Conservation (phyloP, 2,329 filamentous ascomycete species). For the Epichloe hybrida region DNA sequence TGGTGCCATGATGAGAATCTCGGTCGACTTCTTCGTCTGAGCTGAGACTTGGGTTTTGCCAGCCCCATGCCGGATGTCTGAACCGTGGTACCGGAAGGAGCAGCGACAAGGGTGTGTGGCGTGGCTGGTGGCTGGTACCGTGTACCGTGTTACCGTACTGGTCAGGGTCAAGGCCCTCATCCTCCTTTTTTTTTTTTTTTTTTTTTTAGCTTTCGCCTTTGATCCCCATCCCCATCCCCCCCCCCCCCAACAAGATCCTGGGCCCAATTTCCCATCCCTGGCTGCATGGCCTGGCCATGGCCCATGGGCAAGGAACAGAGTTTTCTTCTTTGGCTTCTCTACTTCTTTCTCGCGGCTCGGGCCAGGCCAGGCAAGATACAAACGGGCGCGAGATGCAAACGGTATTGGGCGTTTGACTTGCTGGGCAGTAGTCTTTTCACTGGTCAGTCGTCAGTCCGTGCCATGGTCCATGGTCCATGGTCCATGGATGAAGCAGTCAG, state of each 20-base stretch:
- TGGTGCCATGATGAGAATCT: background rate
- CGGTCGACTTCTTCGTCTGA: background rate
- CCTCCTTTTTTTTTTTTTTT: background rate
- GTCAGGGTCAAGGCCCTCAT: background rate
- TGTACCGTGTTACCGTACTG: background rate
- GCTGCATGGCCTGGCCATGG: background rate
- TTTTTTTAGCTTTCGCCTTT: background rate
- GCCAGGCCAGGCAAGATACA: background rate
- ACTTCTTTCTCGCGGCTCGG: conserved; percentile 2
- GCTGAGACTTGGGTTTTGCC: background rate
- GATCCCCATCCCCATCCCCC: no score
- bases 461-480: no score
- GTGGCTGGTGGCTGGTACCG: background rate
- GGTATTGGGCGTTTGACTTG: background rate
- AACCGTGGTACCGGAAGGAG: conserved; percentile 4
- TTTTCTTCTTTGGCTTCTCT: conserved; percentile 2
- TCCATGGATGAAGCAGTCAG: background rate
- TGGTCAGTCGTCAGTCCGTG: background rate
- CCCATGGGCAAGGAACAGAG: background rate
- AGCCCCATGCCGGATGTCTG: background rate
- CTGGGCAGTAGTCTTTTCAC: background rate
- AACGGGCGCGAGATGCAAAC: background rate
- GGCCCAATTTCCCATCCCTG: conserved; percentile 6
- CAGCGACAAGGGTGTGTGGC: conserved; percentile 2
- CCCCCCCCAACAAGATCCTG: no score